A percentile compares a stretch with the other conserved stretches of the same genome.
These are phyloP conservation scores for Aegilops umbellulata DNA, from an alignment of 176 grass and related monocot genomes.

Conservation along the genomic window DNA sequence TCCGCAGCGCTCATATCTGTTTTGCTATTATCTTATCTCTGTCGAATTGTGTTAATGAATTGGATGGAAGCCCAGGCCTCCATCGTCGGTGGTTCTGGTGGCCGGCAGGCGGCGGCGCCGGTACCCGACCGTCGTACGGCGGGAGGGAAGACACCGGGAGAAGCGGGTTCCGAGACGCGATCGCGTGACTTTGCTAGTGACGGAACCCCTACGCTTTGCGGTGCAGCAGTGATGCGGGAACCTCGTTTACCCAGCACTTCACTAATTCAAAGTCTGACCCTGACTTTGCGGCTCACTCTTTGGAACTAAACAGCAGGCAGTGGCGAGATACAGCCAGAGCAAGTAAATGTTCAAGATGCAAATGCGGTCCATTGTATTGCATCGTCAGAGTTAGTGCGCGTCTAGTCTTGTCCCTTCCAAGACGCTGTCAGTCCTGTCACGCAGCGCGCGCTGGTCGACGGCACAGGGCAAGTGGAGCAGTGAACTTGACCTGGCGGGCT, in stretches of 20 bases:
- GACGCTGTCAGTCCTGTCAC: not conserved
- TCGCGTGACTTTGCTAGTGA: not conserved
- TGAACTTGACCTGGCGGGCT: too few species aligned
- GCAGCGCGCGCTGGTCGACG: too few species aligned
- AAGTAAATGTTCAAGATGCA: not conserved
- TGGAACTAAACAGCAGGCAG: not conserved
- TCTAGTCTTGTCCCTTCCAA: not conserved
- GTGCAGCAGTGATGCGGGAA: not conserved
- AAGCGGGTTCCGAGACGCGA: not conserved
- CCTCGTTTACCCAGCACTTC: not conserved
- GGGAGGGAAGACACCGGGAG: too few species aligned
- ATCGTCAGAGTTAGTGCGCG: not conserved
- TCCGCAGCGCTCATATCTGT: not conserved
- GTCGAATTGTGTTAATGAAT: not conserved
- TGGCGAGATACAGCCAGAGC: not conserved
- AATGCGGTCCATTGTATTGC: too few species aligned
- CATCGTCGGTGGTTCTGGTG: fast-evolving
- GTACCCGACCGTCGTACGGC: too few species aligned
- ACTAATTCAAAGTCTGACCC: not conserved
- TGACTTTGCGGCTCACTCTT: not conserved
- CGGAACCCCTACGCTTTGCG: not conserved
- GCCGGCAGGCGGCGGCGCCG: too few species aligned
- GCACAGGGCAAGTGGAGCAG: too few species aligned
- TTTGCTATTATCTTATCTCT: not conserved
- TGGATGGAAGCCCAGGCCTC: not conserved